Evolutionary conservation across 1,284 basidiomycete genomes (phyloP), one percentile per base, ranked within the genome.

Genomic region (Leccinum discolor): DNA sequence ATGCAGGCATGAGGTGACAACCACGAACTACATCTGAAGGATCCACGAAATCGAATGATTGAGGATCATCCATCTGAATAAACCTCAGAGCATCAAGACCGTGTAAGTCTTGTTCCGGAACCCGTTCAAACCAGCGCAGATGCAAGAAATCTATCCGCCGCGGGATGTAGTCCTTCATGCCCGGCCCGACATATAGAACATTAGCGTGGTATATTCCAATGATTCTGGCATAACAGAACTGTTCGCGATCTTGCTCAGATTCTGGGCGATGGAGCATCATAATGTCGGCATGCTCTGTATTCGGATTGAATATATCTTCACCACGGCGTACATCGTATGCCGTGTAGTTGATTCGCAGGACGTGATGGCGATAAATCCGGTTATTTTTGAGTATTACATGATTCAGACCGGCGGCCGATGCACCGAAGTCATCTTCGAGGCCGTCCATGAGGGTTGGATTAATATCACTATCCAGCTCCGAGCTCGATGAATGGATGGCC

Each of bases 321-420:
- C 11, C 50, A 18, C 50, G 18, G 21, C 21, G 50, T 12, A 54
- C 21, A 54, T 54, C 50, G 50, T 54, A 54, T 23, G 21, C 7
- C n/a, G 21, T 54, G 21, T 54, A 54, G 50, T 54, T 54, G 21
- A 54, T 42, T 42, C 40, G 40, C 6, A 42, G 40, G 40, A 42
- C 40, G 7, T 42, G 40, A 42, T 42, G 40, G 11, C 21, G n/a
- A 54, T 54, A 23, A 11, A 54, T 54, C 8, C 21, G 50, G 11
- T 23, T 23, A 11, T 47, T 47, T 47, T 47, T 57, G 26, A 67
- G 23, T 16, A 67, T 35, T 5, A 67, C 52, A 3, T 35, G 59
- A 40, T 59, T 21, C 18, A 8, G n/a, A 18, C 11, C 16, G 8
- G 35, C 58, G 12, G 18, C n/a, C 32, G 12, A 16, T 18, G 58